These are phyloP conservation scores for Pleurozium schreberi DNA, from an alignment of 225 moss, liverwort and hornwort species.

Conservation along the genomic window DNA sequence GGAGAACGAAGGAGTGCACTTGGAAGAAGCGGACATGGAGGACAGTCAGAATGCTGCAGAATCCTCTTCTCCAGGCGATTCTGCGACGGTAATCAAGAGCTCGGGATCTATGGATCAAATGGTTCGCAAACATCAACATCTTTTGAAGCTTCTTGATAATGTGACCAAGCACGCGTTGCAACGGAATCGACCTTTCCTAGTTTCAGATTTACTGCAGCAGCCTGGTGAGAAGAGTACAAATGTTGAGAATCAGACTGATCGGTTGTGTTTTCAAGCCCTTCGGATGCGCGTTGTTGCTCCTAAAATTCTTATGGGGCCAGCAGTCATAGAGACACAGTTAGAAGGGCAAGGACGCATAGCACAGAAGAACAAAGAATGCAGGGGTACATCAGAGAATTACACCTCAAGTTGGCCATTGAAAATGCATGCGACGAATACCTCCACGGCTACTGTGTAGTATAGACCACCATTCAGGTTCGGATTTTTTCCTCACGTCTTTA, in stretches of 20 bases:
- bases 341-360: neutral
- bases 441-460: neutral
- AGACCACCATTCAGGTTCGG: neutral
- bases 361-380: neutral
- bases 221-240: neutral
- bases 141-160: conserved; percentile 57
- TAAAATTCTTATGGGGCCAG: conserved; percentile 12
- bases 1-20: conserved; percentile 73
- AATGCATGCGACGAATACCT: neutral
- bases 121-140: conserved; percentile 24
- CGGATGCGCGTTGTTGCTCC: conserved; percentile 47
- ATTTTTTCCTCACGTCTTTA: neutral
- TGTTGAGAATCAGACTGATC: conserved; percentile 37
- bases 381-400: neutral
- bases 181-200: conserved; percentile 63
- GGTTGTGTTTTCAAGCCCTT: conserved; percentile 69
- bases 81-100: neutral
- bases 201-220: conserved; percentile 32
- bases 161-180: conserved; percentile 67
- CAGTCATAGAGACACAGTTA: neutral
- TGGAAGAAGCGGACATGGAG: conserved; percentile 37
- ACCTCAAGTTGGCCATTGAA: neutral
- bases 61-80: neutral
- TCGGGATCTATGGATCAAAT: neutral
- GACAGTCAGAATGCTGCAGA: neutral